Percentiles rank a stretch among this genome's conserved stretches.
These are phyloP conservation scores for Rosa persica DNA, from an alignment of 306 rosid genomes.

Conservation along the genomic window DNA sequence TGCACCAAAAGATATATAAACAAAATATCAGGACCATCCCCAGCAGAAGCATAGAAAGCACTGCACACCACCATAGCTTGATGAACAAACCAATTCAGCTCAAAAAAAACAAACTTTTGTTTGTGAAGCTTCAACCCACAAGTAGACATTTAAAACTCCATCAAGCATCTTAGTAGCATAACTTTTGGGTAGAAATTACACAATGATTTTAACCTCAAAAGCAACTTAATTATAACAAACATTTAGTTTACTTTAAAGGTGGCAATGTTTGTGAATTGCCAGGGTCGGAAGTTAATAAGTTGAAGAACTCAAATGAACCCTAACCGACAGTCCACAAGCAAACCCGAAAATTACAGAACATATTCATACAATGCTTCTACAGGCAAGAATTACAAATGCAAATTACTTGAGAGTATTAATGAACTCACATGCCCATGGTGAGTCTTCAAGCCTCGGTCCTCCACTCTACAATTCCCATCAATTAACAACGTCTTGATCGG, in stretches of 20 bases:
- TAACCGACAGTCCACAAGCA: not conserved
- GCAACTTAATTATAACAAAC: not conserved
- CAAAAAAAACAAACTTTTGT: not conserved
- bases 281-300: not conserved
- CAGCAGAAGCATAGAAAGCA: not conserved
- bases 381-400: conserved; percentile 13
- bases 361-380: not conserved
- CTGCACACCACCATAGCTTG: not conserved
- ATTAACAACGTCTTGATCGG: conserved; percentile 86
- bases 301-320: not conserved
- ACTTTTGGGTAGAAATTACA: not conserved
- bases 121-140: not conserved
- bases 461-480: conserved; percentile 99
- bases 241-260: not conserved
- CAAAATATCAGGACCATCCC: not conserved
- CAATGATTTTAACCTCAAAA: not conserved
- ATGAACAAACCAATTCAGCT: not conserved
- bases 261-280: not conserved
- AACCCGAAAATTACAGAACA: not conserved
- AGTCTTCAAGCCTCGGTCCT: conserved; percentile 98
- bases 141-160: not conserved
- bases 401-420: not conserved
- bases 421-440: conserved; percentile 96
- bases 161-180: not conserved
- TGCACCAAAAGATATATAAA: conserved; percentile 42